A percentile compares a stretch with the other conserved stretches of the same genome.
These are phyloP conservation scores for Cucurbita ficifolia DNA, from an alignment of 306 rosid genomes.

Conservation along the genomic window DNA sequence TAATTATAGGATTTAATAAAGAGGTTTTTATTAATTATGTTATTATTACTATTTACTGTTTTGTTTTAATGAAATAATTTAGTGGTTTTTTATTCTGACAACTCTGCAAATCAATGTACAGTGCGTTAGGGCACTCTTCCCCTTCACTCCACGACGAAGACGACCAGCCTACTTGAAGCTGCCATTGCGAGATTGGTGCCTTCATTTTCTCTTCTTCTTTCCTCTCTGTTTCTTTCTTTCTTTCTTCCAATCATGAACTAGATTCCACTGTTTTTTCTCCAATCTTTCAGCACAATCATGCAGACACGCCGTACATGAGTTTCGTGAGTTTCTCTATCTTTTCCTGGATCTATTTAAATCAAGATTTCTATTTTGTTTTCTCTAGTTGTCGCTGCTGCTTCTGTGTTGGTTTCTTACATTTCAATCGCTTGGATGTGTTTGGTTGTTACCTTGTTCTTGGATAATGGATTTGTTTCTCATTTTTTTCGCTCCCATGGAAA, in stretches of 20 bases:
- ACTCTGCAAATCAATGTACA: not conserved
- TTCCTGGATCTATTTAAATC: not conserved
- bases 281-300: not conserved
- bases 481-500: not conserved
- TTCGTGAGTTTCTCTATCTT: not conserved
- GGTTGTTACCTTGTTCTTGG: not conserved
- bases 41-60: not conserved
- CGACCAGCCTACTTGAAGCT: not conserved
- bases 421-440: not conserved
- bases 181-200: conserved; percentile 1
- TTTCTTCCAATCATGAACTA: not conserved
- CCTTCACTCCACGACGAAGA: not conserved
- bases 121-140: not conserved
- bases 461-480: not conserved
- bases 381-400: not conserved
- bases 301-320: not conserved
- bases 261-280: not conserved
- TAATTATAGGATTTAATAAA: too few species aligned
- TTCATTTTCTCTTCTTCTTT: not conserved
- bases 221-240: not conserved
- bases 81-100: not conserved
- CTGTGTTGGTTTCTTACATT: not conserved
- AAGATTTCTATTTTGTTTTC: not conserved
- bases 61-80: too few species aligned
- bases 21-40: too few species aligned